phyloP scores from a whole-genome alignment of 169 alveolate species.

The Eimeria falciformis region DNA sequence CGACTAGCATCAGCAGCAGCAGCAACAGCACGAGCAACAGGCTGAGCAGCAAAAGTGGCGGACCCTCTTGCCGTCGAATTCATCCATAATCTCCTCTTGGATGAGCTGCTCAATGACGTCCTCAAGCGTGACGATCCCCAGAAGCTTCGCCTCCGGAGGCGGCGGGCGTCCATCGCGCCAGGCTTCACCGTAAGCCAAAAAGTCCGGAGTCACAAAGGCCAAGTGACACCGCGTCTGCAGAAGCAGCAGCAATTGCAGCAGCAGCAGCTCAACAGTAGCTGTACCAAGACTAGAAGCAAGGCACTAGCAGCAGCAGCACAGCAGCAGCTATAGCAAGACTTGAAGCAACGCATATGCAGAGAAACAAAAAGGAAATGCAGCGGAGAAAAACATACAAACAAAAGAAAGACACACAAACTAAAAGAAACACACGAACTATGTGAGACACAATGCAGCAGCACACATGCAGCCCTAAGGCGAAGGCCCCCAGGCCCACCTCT shows the following conservation, averaged over 20 bases:
- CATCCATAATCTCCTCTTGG: conserved; percentile 75
- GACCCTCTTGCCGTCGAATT: conserved; percentile 54
- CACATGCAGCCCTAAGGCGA: neutral
- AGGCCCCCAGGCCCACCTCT: conserved; percentile 12
- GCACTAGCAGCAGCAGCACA: neutral
- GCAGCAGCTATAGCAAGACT: neutral
- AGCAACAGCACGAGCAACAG: neutral
- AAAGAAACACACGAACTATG: neutral
- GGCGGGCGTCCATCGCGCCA: conserved; percentile 53
- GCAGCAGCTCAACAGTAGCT: too few species aligned
- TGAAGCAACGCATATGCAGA: neutral
- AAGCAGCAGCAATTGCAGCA: neutral
- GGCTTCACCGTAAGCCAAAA: conserved; percentile 51
- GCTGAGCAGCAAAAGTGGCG: neutral
- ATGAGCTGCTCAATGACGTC: conserved; percentile 78
- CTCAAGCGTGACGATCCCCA: conserved; percentile 76
- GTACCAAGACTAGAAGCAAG: too few species aligned
- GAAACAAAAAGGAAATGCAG: neutral
- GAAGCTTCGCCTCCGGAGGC: conserved; percentile 27
- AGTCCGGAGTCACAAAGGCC: conserved; percentile 70
- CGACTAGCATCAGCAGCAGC: neutral
- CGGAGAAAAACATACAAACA: neutral
- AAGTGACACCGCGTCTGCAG: conserved; percentile 71
- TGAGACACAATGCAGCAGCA: neutral
- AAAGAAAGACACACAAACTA: neutral